Percentiles rank a stretch among this genome's conserved stretches.
phyloP scores from a whole-genome alignment of 805 yeast genomes.

The Suhomyces emberorum region DNA sequence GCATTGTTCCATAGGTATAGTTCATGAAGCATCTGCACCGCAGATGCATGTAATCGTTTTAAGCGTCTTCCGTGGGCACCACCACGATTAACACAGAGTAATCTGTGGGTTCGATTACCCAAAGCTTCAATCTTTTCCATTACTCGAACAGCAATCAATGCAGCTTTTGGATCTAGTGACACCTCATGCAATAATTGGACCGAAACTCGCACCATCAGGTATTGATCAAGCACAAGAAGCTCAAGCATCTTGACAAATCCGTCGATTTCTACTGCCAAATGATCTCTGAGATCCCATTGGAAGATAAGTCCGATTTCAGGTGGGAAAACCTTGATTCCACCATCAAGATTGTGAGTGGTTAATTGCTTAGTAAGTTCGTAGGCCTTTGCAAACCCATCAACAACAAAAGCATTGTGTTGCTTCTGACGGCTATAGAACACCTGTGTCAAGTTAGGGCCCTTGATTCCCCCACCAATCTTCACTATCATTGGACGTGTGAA shows the following conservation, averaged over 20 bases:
- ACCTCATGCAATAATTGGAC: conserved; percentile 10
- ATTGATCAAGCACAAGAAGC: conserved; percentile 13
- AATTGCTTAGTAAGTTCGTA: conserved; percentile 8
- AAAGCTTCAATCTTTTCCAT: conserved; percentile 9
- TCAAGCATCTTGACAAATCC: conserved; percentile 13
- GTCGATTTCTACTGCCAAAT: conserved; percentile 7
- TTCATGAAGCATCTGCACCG: conserved; percentile 9
- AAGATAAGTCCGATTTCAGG: conserved; percentile 5
- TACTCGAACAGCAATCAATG: conserved; percentile 7
- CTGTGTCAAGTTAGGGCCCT: conserved; percentile 2
- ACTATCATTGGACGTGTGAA: conserved; percentile 7
- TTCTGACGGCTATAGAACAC: conserved; percentile 6
- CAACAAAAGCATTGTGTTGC: conserved; percentile 4
- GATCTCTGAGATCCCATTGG: conserved; percentile 1
- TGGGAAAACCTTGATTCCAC: conserved; percentile 4
- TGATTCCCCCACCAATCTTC: neutral
- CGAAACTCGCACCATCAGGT: conserved; percentile 8
- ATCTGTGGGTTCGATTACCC: conserved; percentile 10
- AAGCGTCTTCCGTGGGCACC: neutral
- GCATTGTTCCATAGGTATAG: conserved; percentile 13
- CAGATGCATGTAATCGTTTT: conserved; percentile 4
- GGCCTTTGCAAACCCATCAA: conserved; percentile 10
- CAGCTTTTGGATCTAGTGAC: conserved; percentile 2
- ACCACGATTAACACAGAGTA: conserved; percentile 9
- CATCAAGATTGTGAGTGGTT: conserved; percentile 7